phyloP scores from a whole-genome alignment of 768 basidiomycete genomes.

The Tylopilus rubrobrunneus region DNA sequence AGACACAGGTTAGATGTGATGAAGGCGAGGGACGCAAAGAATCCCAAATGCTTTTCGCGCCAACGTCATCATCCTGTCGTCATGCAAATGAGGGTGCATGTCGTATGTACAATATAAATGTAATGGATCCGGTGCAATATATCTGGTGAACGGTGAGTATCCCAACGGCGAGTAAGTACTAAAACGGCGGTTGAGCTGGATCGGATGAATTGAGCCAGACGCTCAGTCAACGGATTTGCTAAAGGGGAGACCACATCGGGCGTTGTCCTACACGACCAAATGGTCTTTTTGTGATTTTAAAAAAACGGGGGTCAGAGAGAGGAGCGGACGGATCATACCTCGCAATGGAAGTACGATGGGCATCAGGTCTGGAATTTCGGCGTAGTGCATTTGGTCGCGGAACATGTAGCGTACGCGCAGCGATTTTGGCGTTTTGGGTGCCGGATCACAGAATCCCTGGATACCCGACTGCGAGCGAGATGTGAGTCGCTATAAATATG shows the following conservation, averaged over 20 bases:
- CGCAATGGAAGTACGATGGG: slow-evolving; percentile 71
- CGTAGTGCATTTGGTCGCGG: slow-evolving; percentile 66
- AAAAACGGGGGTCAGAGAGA: slow-evolving; percentile 9
- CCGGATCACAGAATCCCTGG: slow-evolving; percentile 88
- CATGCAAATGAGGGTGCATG: slow-evolving; percentile 20
- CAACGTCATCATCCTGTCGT: slow-evolving; percentile 5
- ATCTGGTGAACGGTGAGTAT: slow-evolving; percentile 6
- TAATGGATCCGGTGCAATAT: slow-evolving; percentile 19
- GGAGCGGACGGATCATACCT: slow-evolving; percentile 45
- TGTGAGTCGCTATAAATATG: slow-evolving; percentile 1
- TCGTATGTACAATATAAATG: slow-evolving; percentile 25
- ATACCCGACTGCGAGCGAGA: slow-evolving; percentile 51
- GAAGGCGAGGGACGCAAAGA: slow-evolving; percentile 9
- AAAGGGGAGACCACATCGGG: neutral
- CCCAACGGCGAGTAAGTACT: neutral
- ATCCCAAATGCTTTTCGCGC: slow-evolving; percentile 1
- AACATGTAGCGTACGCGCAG: slow-evolving; percentile 76
- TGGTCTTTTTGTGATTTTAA: slow-evolving; percentile 19
- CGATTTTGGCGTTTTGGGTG: slow-evolving; percentile 65
- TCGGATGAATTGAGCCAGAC: slow-evolving; percentile 5
- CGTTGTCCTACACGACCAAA: slow-evolving; percentile 21
- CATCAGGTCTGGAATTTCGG: slow-evolving; percentile 68
- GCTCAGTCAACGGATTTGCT: neutral
- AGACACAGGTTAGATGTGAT: slow-evolving; percentile 9
- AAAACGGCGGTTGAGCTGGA: neutral